Evolutionary conservation across 495 filamentous ascomycete genomes (phyloP), one percentile per base, ranked within the genome.

Genomic region (Cercophora scortea): DNA sequence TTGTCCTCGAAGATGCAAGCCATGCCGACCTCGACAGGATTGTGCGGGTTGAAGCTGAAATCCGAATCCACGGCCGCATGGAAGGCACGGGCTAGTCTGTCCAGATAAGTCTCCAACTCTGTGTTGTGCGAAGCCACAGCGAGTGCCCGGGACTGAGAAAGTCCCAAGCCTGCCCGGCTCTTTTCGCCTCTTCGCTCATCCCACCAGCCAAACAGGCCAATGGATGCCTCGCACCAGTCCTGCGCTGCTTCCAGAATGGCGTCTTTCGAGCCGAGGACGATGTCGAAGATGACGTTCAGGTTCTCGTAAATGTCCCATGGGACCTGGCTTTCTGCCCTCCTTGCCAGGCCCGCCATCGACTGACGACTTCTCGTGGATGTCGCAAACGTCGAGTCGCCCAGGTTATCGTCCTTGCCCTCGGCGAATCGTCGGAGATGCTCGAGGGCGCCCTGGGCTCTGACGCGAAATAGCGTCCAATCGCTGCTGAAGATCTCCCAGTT

Each of bases 221-320:
- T 67, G 2, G 86, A 85, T 0, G 89, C 89, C 67, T 96, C 91
- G 43, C 90, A 76, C 90, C 90, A 96, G 64, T 93, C 89, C 57
- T 87, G 78, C 9, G 89, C 75, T 44, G 77, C 71, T 34, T 78
- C 76, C 36, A 90, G 71, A 54, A 95, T 88, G 11, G 88, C 82
- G 9, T 76, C 70, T 10, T 78, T 67, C 43, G 83, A 77, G 17
- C 91, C 90, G 2, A 89, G 79, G 8, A 93, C 67, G 36, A 90
- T 81, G 13, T 81, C 82, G 60, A 95, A 95, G 10, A 95, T 66
- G 11, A 79, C 75, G 42, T 82, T 78, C 33, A 96, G 69, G 54
- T 81, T 89, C 52, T 91, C 80, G 57, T 92, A 95, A 15, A 96
- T 82, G 8, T 82, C 79, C 87, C 86, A 94, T 0, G 91, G 90